Conservation (phyloP, 2,329 filamentous ascomycete species). For the Nemania sp. region DNA sequence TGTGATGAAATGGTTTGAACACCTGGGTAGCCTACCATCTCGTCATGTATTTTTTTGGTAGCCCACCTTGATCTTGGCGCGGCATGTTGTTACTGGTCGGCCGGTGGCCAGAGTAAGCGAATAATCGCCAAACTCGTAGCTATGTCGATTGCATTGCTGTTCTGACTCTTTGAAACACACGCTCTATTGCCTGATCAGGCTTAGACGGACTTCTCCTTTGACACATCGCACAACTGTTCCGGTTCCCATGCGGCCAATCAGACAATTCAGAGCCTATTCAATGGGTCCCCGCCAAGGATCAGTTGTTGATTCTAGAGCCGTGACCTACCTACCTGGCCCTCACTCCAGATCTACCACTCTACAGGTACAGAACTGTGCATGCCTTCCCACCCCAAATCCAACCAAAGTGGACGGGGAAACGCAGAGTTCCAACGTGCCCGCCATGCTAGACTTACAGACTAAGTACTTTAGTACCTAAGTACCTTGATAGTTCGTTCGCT, state of each 20-base stretch:
- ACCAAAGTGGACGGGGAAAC: no score
- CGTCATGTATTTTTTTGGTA: constrained; percentile 8
- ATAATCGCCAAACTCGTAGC: constrained; percentile 10
- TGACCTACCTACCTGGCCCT: background rate
- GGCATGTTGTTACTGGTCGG: constrained; percentile 24
- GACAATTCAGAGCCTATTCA: constrained; percentile 27
- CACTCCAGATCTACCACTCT: constrained; percentile 1
- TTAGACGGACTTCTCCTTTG: constrained; percentile 26
- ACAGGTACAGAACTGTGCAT: no score
- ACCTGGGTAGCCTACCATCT: background rate
- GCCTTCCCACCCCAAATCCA: no score
- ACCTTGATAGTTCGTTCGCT: constrained; percentile 18
- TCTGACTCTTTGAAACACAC: constrained; percentile 21
- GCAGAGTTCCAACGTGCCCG: no score
- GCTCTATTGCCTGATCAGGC: constrained; percentile 26
- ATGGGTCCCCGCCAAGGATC: constrained; percentile 24
- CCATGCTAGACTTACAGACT: no score
- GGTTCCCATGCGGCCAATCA: constrained; percentile 30
- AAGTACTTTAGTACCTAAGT: no score
- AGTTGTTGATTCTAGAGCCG: constrained; percentile 29
- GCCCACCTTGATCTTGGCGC: constrained; percentile 16
- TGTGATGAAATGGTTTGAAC: no score
- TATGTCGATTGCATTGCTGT: background rate
- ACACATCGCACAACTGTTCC: constrained; percentile 25
- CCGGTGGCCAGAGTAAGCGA: constrained; percentile 21